A percentile compares a stretch with the other conserved stretches of the same genome.
phyloP scores from a whole-genome alignment of 2,329 filamentous ascomycete species.

The Colletotrichum brevisporum region DNA sequence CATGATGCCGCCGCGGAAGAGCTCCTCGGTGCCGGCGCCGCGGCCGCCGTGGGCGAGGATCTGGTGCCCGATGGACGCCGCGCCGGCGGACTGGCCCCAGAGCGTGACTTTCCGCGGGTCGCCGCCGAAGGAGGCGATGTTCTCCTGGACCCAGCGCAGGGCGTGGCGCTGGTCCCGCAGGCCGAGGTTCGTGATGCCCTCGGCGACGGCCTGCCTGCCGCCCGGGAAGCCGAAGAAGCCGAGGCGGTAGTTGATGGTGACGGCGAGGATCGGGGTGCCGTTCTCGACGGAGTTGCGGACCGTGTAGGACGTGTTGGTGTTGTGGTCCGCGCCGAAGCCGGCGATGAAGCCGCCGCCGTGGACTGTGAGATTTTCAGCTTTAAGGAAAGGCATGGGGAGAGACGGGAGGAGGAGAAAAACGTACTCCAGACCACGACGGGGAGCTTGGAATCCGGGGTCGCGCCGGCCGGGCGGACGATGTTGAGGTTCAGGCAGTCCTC shows the following conservation, averaged over 20 bases:
- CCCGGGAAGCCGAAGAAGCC: slow-evolving; percentile 72
- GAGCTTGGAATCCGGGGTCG: slow-evolving; percentile 52
- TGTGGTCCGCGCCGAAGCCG: slow-evolving; percentile 54
- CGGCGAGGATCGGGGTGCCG: slow-evolving; percentile 61
- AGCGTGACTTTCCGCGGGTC: slow-evolving; percentile 64
- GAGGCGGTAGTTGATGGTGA: slow-evolving; percentile 64
- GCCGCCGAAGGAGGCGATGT: slow-evolving; percentile 65
- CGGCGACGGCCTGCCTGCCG: slow-evolving; percentile 53
- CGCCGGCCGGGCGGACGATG: slow-evolving; percentile 64
- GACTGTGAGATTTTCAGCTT: slow-evolving; percentile 63
- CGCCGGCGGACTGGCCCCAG: slow-evolving; percentile 63
- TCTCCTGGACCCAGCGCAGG: slow-evolving; percentile 49
- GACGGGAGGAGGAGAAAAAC: neutral
- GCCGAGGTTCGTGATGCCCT: slow-evolving; percentile 69
- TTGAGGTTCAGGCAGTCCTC: slow-evolving; percentile 76
- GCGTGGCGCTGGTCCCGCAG: slow-evolving; percentile 64
- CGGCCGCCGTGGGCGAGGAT: slow-evolving; percentile 31
- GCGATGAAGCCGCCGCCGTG: slow-evolving; percentile 43
- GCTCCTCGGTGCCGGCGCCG: slow-evolving; percentile 7
- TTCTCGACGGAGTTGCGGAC: slow-evolving; percentile 62
- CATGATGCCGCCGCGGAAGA: slow-evolving; percentile 32
- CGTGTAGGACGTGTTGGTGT: slow-evolving; percentile 72
- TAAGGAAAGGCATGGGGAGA: too few relatives aligned
- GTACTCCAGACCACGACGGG: slow-evolving; percentile 69
- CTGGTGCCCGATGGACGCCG: slow-evolving; percentile 26